These are phyloP conservation scores for Thinopyrum elongatum DNA, from an alignment of 176 grass and related monocot genomes.

Conservation along the genomic window DNA sequence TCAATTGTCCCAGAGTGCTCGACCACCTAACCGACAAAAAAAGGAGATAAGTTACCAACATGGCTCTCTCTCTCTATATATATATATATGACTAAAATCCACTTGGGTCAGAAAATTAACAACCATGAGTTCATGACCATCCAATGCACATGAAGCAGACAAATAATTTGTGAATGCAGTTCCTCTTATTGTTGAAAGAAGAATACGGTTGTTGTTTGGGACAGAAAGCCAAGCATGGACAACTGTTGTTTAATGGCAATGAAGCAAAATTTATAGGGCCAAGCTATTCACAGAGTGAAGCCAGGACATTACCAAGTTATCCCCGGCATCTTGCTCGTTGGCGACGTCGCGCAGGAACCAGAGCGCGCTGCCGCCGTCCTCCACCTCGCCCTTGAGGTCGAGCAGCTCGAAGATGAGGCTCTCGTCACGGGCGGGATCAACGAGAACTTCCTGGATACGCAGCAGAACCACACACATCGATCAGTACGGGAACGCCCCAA, in stretches of 20 bases:
- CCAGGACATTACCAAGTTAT: constrained; percentile 52
- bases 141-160: background rate
- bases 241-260: background rate
- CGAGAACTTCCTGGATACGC: constrained; percentile 60
- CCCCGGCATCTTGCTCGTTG: constrained; percentile 69
- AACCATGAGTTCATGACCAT: background rate
- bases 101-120: background rate
- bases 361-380: constrained; percentile 59
- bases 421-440: constrained; percentile 80
- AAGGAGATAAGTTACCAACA: constrained; percentile 20
- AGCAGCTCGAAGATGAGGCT: constrained; percentile 91
- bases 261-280: background rate
- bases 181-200: background rate
- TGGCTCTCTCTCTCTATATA: background rate
- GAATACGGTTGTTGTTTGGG: background rate
- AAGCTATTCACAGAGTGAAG: background rate
- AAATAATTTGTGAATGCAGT: background rate
- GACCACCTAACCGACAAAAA: constrained; percentile 45
- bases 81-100: background rate
- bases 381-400: constrained; percentile 82
- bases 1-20: constrained; percentile 75
- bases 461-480: background rate
- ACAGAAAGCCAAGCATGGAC: background rate
- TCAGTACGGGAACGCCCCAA: background rate
- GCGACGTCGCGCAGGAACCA: constrained; percentile 93